Base-by-base conservation (phyloP, 23 red algal species). In the Cyanidiococcus yangmingshanensis region DNA sequence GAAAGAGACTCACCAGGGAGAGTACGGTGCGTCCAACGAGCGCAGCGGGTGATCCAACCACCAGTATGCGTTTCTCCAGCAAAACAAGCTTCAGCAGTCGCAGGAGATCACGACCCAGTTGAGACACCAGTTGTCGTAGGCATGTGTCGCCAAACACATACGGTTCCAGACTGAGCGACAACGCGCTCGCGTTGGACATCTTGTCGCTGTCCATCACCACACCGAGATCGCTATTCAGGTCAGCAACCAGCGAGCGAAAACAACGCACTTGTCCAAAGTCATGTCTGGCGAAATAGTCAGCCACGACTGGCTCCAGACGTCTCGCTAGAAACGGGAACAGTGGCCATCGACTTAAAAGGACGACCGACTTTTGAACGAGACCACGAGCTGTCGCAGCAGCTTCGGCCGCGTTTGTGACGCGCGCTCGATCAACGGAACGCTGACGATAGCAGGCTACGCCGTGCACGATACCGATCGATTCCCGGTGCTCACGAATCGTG, bases 401-500 rank as follows among this genome's bases (percentile, higher is more conserved):
- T 29, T 35, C 63, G 16, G 7, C 21, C 7, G 32, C n/a, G 63
- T 30, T 25, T 7, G 21, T 30, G 63, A 35, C 32, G 63, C 63
- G 21, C 15, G 16, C 7, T 12, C n/a, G 7, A 29, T 71, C 63
- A 12, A 71, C n/a, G 16, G 7, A 7, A 25, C 63, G 63, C 63
- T 71, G 63, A 7, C 63, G 63, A 30, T 71, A 71, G 32, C 63
- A 71, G 7, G 63, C 63, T 35, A 71, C 63, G 7, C n/a, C 63
- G 32, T 71, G 32, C 63, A 25, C 15, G 12, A 21, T 54, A 30
- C 32, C 63, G n/a, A 35, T 12, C 15, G n/a, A 3, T 2, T 7
- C 21, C 3, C 32, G 12, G 63, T 25, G 63, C 50, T 15, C 50
- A 17, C 63, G 63, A 25, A 71, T 7, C 16, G 21, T 25, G 32